These are phyloP conservation scores for Puya raimondii DNA, from an alignment of 176 grass and related monocot species.

Conservation along the genomic window DNA sequence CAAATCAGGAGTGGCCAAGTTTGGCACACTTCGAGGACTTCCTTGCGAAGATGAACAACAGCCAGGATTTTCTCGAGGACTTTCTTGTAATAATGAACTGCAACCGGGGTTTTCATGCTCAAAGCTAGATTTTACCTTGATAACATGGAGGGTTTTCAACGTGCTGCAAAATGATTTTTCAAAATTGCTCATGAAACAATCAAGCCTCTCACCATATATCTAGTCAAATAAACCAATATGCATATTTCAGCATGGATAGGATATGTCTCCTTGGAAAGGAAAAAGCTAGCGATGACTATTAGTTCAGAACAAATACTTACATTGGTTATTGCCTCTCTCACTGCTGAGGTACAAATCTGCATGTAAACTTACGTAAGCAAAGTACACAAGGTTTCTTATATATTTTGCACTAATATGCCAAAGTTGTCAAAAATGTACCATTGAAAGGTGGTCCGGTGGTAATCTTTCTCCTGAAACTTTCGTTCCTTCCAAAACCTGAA, in stretches of 20 bases:
- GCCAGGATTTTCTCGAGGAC: conserved; percentile 17
- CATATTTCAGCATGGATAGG: conserved; percentile 1
- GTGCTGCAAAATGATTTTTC: conserved; percentile 95
- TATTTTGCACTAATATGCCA: conserved; percentile 10
- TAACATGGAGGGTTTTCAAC: conserved; percentile 65
- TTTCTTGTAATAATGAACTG: conserved; percentile 20
- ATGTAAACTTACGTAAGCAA: conserved; percentile 13
- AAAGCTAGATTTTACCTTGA: conserved; percentile 44
- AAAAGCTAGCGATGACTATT: conserved; percentile 2
- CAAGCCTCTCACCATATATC: conserved; percentile 78
- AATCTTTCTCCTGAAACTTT: conserved; percentile 35
- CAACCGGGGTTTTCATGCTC: conserved; percentile 21
- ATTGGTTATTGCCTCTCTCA: conserved; percentile 83
- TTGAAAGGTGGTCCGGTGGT: conserved; percentile 40
- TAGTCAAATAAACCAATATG: conserved; percentile 28
- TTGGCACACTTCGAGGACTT: conserved; percentile 22
- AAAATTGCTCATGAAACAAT: conserved; percentile 77
- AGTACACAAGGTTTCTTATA: not conserved
- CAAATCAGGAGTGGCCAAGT: conserved; percentile 13
- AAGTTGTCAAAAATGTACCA: conserved; percentile 29
- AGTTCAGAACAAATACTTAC: conserved; percentile 35
- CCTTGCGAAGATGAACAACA: conserved; percentile 24
- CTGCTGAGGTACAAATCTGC: conserved; percentile 84
- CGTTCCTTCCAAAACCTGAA: conserved; percentile 44
- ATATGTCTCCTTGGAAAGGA: conserved; percentile 1